Evolutionary conservation across 768 basidiomycete species (phyloP).

Genomic region (Lentinula guzmanii): DNA sequence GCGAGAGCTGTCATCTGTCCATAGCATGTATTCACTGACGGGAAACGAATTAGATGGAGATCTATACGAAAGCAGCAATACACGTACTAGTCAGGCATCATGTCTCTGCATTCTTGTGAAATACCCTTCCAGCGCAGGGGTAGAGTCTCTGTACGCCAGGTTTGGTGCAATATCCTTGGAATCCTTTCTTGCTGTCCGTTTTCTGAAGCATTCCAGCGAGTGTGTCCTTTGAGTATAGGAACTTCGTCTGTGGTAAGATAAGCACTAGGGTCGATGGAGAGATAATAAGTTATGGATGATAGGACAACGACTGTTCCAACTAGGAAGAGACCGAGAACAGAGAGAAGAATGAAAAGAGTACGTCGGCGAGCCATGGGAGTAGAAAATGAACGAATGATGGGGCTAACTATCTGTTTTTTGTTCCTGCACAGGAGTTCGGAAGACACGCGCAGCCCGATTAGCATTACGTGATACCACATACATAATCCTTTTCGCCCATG

Average conservation of each 20-base stretch:
- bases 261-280: constrained; percentile 71
- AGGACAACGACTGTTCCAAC: constrained; percentile 88
- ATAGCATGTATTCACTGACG: constrained; percentile 87
- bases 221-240: constrained; percentile 44
- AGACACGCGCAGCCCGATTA: not conserved
- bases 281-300: constrained; percentile 86
- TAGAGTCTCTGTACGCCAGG: constrained; percentile 90
- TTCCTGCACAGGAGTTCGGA: not conserved
- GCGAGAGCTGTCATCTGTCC: constrained; percentile 91
- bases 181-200: constrained; percentile 67
- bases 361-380: constrained; percentile 38
- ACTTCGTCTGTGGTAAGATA: constrained; percentile 80
- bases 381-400: constrained; percentile 1
- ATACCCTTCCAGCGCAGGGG: constrained; percentile 77
- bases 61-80: constrained; percentile 6
- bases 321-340: constrained; percentile 67
- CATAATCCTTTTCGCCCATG: not conserved
- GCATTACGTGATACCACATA: not conserved
- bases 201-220: constrained; percentile 59
- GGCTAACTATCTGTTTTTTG: too few relatives aligned
- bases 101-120: constrained; percentile 78
- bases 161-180: constrained; percentile 94
- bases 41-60: constrained; percentile 11
- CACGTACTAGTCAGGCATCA: constrained; percentile 96
- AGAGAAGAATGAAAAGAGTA: constrained; percentile 36